Evolutionary conservation across 805 yeast genomes (phyloP).

Genomic region (Komagataella pastoris): DNA sequence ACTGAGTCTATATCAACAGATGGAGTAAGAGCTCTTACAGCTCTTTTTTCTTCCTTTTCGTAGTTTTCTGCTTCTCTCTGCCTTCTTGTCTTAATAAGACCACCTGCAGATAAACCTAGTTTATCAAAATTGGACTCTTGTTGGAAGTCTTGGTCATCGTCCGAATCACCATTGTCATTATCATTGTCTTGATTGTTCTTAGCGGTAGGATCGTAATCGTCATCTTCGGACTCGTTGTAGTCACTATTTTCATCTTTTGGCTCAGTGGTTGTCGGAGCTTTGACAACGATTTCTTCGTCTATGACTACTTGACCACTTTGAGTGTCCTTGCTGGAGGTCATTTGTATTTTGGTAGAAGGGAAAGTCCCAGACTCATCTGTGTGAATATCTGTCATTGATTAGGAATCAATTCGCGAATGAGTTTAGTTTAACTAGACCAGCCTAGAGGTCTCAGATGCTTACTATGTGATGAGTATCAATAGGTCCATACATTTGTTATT

Average conservation of each 20-base stretch:
- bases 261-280: not conserved
- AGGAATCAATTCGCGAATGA: too few species aligned
- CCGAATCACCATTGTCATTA: slow-evolving; percentile 6
- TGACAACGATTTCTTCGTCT: too few species aligned
- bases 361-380: too few species aligned
- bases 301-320: too few species aligned
- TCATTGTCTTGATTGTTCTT: slow-evolving; percentile 1
- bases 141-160: slow-evolving; percentile 7
- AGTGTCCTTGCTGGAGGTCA: too few species aligned
- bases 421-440: too few species aligned
- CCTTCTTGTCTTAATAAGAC: slow-evolving; percentile 56
- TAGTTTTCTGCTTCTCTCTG: slow-evolving; percentile 35
- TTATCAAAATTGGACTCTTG: slow-evolving; percentile 10
- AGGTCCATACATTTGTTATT: too few species aligned
- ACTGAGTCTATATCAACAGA: slow-evolving; percentile 34
- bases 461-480: too few species aligned
- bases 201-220: slow-evolving; percentile 34
- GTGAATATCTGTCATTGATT: too few species aligned
- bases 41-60: slow-evolving; percentile 10
- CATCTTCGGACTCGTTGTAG: slow-evolving; percentile 44
- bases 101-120: slow-evolving; percentile 28
- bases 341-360: too few species aligned
- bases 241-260: slow-evolving; percentile 21
- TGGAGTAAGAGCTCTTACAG: slow-evolving; percentile 6
- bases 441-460: not conserved